Evolutionary conservation across 2,329 filamentous ascomycete species (phyloP).

Genomic region (Talaromyces amestolkiae): DNA sequence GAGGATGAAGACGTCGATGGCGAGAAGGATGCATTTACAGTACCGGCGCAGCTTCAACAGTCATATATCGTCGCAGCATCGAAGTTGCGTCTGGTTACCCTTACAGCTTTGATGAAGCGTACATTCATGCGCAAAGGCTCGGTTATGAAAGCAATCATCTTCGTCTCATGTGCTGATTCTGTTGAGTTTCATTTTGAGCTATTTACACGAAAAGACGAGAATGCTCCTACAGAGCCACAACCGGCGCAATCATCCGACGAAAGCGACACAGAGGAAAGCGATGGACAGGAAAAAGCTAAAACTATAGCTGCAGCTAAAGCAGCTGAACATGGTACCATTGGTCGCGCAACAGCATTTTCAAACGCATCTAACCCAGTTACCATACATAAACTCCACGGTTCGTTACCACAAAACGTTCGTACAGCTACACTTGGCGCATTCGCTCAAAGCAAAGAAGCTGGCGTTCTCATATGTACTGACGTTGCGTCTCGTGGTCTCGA

Average conservation of each 20-base stretch:
- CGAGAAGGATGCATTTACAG: constrained; percentile 64
- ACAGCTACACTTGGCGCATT: constrained; percentile 84
- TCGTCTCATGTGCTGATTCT: constrained; percentile 94
- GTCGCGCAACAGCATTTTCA: constrained; percentile 69
- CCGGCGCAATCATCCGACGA: constrained; percentile 24
- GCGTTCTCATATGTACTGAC: constrained; percentile 88
- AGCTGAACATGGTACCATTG: constrained; percentile 41
- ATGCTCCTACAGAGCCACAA: constrained; percentile 27
- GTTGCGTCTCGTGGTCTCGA: constrained; percentile 94
- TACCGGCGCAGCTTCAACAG: constrained; percentile 91
- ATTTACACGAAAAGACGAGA: constrained; percentile 52
- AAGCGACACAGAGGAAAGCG: constrained; percentile 23
- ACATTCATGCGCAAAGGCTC: constrained; percentile 85
- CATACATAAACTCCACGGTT: constrained; percentile 86
- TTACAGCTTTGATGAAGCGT: constrained; percentile 79
- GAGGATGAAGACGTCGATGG: constrained; percentile 47
- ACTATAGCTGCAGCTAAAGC: constrained; percentile 21
- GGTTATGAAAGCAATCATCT: constrained; percentile 95
- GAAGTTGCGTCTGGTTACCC: constrained; percentile 84
- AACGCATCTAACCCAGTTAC: constrained; percentile 73
- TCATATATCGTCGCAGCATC: constrained; percentile 82
- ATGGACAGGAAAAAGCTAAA: constrained; percentile 19
- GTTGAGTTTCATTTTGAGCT: constrained; percentile 95
- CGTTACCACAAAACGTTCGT: constrained; percentile 79
- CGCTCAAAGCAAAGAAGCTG: constrained; percentile 67